A percentile compares a stretch with the other conserved stretches of the same genome.
Evolutionary conservation across 2,329 filamentous ascomycete species (phyloP).

Genomic region (Venturia nashicola): DNA sequence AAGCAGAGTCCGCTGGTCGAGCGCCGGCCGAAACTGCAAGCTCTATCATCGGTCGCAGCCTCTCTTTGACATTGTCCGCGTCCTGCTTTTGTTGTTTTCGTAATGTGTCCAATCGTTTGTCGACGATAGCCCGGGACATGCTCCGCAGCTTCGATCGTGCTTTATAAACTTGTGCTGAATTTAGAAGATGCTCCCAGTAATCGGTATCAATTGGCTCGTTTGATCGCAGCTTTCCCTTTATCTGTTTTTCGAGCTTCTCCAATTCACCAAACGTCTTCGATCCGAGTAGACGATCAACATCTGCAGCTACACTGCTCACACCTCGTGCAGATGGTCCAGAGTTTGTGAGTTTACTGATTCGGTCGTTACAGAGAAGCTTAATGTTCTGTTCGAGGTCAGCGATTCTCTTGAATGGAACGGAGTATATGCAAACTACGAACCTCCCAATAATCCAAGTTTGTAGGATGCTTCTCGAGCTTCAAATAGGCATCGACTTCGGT

Average conservation of each 20-base stretch:
- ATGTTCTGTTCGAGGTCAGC: conserved; percentile 46
- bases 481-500: conserved; percentile 72
- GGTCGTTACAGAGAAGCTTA: conserved; percentile 69
- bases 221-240: conserved; percentile 71
- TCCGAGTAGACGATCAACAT: conserved; percentile 76
- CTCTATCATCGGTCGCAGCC: conserved; percentile 35
- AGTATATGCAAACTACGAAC: conserved; percentile 25
- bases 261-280: conserved; percentile 81
- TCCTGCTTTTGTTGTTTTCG: conserved; percentile 56
- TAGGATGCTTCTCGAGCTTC: conserved; percentile 62
- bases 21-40: not conserved
- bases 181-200: conserved; percentile 91
- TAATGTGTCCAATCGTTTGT: conserved; percentile 54
- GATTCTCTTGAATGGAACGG: not conserved
- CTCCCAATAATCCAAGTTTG: conserved; percentile 81
- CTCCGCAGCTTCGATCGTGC: conserved; percentile 72
- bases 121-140: conserved; percentile 64
- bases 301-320: conserved; percentile 68
- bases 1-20: not conserved
- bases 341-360: conserved; percentile 52
- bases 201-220: conserved; percentile 91
- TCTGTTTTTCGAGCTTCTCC: conserved; percentile 76
- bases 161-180: conserved; percentile 79
- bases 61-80: conserved; percentile 37
- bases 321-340: conserved; percentile 56